These are phyloP conservation scores for Gossypioides kirkii DNA, from an alignment of 345 rosid species.

Conservation along the genomic window DNA sequence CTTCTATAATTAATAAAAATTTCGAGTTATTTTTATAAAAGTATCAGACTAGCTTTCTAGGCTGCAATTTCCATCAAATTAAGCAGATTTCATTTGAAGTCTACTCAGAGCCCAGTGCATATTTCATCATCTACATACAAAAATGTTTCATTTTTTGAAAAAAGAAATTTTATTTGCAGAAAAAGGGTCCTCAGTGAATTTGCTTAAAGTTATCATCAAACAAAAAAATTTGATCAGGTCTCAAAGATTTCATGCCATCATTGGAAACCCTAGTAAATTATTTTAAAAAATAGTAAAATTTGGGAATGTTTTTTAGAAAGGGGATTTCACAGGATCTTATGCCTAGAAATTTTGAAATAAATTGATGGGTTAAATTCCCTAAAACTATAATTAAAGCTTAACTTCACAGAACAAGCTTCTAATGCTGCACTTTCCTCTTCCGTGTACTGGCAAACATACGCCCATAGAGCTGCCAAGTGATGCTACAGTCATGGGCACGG, in stretches of 20 bases:
- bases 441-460: no score
- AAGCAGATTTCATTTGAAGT: slow-evolving; percentile 15
- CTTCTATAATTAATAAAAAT: no score
- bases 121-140: slow-evolving; percentile 35
- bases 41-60: slow-evolving; percentile 55
- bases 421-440: no score
- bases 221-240: slow-evolving; percentile 40
- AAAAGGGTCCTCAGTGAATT: slow-evolving; percentile 34
- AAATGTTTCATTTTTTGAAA: not conserved
- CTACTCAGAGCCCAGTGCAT: slow-evolving; percentile 66
- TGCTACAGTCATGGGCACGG: not conserved
- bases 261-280: slow-evolving; percentile 24
- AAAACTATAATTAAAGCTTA: not conserved
- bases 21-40: no score
- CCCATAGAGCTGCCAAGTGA: not conserved
- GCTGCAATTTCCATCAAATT: slow-evolving; percentile 45
- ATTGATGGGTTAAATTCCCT: slow-evolving; percentile 16
- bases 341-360: slow-evolving; percentile 15
- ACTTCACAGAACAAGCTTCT: no score
- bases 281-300: not conserved
- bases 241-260: slow-evolving; percentile 59
- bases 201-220: slow-evolving; percentile 43
- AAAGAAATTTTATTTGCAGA: not conserved
- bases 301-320: no score
- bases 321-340: slow-evolving; percentile 34